Evolutionary conservation across 345 rosid species (phyloP), one percentile per base, ranked within the genome.

Genomic region (Eucalyptus paniculata): DNA sequence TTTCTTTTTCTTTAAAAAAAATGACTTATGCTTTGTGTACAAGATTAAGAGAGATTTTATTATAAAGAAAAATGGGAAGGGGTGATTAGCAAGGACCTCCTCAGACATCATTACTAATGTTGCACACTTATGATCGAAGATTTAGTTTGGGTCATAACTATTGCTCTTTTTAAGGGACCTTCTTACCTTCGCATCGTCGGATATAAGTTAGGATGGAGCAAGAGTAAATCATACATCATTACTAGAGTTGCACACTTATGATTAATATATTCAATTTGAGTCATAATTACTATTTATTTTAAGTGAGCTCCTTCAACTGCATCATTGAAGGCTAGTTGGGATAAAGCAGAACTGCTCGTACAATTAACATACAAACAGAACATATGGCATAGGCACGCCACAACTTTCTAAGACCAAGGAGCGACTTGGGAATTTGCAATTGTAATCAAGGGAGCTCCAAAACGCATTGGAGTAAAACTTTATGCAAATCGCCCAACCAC

Each of bases 301-400:
- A 24, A 24, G 28, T 56, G 12, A 56, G 13, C 62, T 56, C 12
- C 13, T 56, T 56, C 28, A 9, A 9, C 1, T 9, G 3, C 28
- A 56, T 56, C 13, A 56, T 56, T 56, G 62, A 24, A 56, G 12
- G 62, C 3, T 0, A 23, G 1, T 56, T 56, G 62, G 13, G 28
- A 56, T 23, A 23, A 1, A 56, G 62, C 13, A 23, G 0, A 56
- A 56, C 5, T 56, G 62, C 62, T 23, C 3, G 5, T 23, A 56
- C 62, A 56, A 23, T 24, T 30, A 1, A 1, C 1, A 0, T 14
- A 30, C 37, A 65, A 30, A 65, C 0, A 65, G 3, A 65, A 30
- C 18, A 37, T 30, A 6, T 8, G 9, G 34, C 18, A 13, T 4
- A 13, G 34, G 17, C 3, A 30, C 0, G 6, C 34, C 18, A 24